Evolutionary conservation across 768 basidiomycete genomes (phyloP), one percentile per base, ranked within the genome.

Genomic region (Leccinum rimulosum): DNA sequence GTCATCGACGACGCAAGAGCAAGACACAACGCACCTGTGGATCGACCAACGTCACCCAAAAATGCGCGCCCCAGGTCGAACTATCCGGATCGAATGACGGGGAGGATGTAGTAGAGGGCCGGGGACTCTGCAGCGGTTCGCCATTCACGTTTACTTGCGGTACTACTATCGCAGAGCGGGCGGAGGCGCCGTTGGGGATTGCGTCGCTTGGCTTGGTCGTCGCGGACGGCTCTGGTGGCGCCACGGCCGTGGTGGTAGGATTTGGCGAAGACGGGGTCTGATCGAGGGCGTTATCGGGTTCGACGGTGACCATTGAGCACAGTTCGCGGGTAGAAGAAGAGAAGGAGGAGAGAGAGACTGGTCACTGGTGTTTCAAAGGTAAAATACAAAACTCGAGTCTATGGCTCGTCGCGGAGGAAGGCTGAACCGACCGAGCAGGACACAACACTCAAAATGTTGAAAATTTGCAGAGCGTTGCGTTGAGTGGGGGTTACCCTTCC

Each of bases 1-100:
- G 54, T 59, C 52, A 57, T 48, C 54, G 43, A 61, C 56, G 35
- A 53, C 35, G 31, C n/a, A 38, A 66, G 43, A 48, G 54, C 14
- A 57, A 54, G 55, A 57, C 6, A 47, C 10, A 56, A 80, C 81
- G 64, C 70, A 91, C 94, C 81, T 91, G 85, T 28, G 95, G 95
- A 79, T 97, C 94, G 51, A 89, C 82, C 54, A 96, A 80, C 6
- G 95, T 95, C 7, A 96, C 92, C 95, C 95, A 97, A 70, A 97
- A 96, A 72, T 93, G 88, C 28, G 89, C 84, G 5, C 92, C 93
- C 93, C 93, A 95, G 30, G 81, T 82, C 61, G 82, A 74, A 64
- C 81, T 82, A 31, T 74, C 73, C 4, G 66, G 59, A 60, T 74
- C 74, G 30, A 62, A 54, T 0, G 64, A 53, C 2, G 50, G 22